Evolutionary conservation across 306 rosid genomes (phyloP).

Genomic region (Purshia tridentata): DNA sequence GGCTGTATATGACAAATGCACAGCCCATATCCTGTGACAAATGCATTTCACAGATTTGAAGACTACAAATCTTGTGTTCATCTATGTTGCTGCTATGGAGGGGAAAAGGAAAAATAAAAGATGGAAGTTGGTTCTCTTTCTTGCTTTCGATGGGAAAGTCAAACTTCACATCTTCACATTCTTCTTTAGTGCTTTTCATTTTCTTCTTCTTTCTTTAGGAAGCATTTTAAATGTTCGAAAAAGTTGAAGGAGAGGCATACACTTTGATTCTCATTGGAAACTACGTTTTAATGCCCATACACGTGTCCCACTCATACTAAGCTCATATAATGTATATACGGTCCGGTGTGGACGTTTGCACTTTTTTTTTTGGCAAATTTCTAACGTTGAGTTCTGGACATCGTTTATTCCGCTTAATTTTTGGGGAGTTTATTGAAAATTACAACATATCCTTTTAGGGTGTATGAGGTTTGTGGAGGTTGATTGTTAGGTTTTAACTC

Average conservation of each 20-base stretch:
- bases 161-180: conserved; percentile 27
- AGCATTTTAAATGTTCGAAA: conserved; percentile 13
- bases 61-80: not conserved
- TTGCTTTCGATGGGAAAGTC: conserved; percentile 23
- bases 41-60: too few relatives aligned
- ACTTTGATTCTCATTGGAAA: not conserved
- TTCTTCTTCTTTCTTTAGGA: not conserved
- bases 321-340: not conserved
- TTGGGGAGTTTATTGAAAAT: too few relatives aligned
- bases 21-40: not conserved
- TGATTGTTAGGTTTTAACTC: too few relatives aligned
- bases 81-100: not conserved
- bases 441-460: too few relatives aligned
- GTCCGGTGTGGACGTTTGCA: too few relatives aligned
- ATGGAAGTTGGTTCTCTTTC: conserved; percentile 16
- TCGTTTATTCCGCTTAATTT: too few relatives aligned
- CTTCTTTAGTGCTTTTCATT: conserved; percentile 22
- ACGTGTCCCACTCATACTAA: conserved; percentile 14
- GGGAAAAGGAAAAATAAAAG: not conserved
- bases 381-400: too few relatives aligned
- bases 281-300: not conserved
- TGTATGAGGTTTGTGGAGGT: too few relatives aligned
- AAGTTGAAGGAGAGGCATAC: not conserved
- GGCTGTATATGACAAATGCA: not conserved
- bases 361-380: too few relatives aligned